Evolutionary conservation across 345 rosid genomes (phyloP).

Genomic region (Rhodamnia argentea): DNA sequence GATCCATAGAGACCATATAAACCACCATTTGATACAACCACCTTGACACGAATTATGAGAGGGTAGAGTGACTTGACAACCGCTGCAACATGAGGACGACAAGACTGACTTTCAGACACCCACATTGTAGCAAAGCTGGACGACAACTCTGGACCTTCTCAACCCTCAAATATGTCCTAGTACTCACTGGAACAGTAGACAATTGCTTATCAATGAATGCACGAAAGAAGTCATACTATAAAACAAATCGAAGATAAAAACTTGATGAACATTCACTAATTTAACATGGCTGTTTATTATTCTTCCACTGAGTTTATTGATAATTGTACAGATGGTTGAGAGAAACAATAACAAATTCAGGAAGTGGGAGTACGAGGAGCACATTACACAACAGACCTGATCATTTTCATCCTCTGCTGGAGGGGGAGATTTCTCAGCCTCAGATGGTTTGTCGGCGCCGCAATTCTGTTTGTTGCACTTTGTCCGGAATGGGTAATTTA

Average conservation of each 20-base stretch:
- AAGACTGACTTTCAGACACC: constrained; percentile 97
- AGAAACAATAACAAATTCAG: neutral
- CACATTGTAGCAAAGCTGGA: constrained; percentile 70
- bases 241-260: neutral
- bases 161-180: constrained; percentile 97
- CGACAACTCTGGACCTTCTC: constrained; percentile 90
- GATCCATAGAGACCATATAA: neutral
- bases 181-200: constrained; percentile 99
- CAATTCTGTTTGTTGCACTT: constrained; percentile 98
- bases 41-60: constrained; percentile 15
- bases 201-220: constrained; percentile 50
- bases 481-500: constrained; percentile 93
- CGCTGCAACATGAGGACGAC: constrained; percentile 91
- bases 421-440: constrained; percentile 53
- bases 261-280: neutral
- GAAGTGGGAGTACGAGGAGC: constrained; percentile 11
- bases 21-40: neutral
- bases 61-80: constrained; percentile 64
- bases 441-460: constrained; percentile 88
- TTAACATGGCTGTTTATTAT: neutral
- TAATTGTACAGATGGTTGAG: neutral
- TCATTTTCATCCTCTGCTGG: constrained; percentile 58
- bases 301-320: neutral
- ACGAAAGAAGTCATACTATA: constrained; percentile 1
- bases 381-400: constrained; percentile 63